phyloP scores from a whole-genome alignment of 345 rosid species.

The Raphanus sativus region DNA sequence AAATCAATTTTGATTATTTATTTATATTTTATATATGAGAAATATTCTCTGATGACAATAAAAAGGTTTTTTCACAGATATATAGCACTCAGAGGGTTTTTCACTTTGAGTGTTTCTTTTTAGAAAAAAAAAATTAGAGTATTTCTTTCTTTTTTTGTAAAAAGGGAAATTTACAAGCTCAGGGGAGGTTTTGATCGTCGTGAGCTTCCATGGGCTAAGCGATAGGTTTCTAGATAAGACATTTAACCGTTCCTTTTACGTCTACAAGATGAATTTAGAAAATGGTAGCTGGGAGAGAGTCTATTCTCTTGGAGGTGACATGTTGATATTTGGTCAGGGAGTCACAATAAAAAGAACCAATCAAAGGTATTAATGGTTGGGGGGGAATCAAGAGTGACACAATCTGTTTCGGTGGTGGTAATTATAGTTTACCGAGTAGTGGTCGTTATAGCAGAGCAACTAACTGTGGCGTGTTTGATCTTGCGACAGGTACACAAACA shows the following conservation, averaged over 20 bases:
- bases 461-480: slow-evolving; percentile 5
- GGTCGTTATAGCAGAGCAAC: background rate
- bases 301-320: background rate
- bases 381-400: background rate
- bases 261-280: background rate
- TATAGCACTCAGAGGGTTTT: too few species aligned
- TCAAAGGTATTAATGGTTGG: background rate
- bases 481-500: background rate
- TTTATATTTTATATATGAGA: too few species aligned
- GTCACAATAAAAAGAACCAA: background rate
- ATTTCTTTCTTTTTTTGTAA: too few species aligned
- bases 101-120: too few species aligned
- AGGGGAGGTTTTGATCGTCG: slow-evolving; percentile 19
- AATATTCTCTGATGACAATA: too few species aligned
- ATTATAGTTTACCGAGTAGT: background rate
- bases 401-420: background rate
- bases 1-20: too few species aligned
- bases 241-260: background rate
- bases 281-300: background rate
- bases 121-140: too few species aligned
- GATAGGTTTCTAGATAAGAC: background rate
- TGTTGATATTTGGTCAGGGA: slow-evolving; percentile 14
- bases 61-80: too few species aligned
- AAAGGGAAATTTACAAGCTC: background rate
- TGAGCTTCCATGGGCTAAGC: background rate